Evolutionary conservation across 2,329 filamentous ascomycete species (phyloP), one percentile per base, ranked within the genome.

Genomic region (Fusarium bactridioides): DNA sequence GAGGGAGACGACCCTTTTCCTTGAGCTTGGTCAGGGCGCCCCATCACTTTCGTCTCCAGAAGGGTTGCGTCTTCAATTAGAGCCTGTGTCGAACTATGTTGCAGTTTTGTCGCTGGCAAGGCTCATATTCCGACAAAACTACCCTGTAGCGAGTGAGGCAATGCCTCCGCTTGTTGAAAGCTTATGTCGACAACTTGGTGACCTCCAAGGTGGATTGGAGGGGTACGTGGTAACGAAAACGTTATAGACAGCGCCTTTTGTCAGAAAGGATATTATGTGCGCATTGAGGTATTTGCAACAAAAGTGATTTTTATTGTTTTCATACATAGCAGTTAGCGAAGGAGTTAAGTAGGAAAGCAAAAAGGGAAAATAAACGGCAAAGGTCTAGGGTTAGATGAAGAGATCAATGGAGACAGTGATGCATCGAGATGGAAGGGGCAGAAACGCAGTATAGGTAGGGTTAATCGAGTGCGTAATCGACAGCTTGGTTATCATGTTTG

Each of bases 111-210:
- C 66, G 16, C 58, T 74, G 50, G 67, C 65, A 35, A 66, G 64
- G 27, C 61, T 67, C 23, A 41, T 72, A 10, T 64, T 77, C 45
- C 67, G 75, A 38, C 65, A 74, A 27, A 77, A 77, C 5, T 76
- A 75, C 31, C 67, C 72, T 13, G 50, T 63, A 25, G 41, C 48
- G 11, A 64, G 58, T 15, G 75, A 77, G 37, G 60, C 62, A 19
- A 58, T 77, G 59, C 75, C 75, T 35, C 75, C 72, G 1, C 43
- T 77, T 48, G 70, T 77, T 10, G 69, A 75, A 61, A 66, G 63
- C 19, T 58, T 77, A n/a, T 69, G 67, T 27, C 64, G 69, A 33
- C 66, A 75, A 44, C 70, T 77, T 38, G 53, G n/a, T 21, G 72
- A 76, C 21, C 38, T 77, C 16, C 61, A 73, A 43, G 37, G 54